Evolutionary conservation across 148 eudicot species (phyloP).

Genomic region (Rhododendron simsii): DNA sequence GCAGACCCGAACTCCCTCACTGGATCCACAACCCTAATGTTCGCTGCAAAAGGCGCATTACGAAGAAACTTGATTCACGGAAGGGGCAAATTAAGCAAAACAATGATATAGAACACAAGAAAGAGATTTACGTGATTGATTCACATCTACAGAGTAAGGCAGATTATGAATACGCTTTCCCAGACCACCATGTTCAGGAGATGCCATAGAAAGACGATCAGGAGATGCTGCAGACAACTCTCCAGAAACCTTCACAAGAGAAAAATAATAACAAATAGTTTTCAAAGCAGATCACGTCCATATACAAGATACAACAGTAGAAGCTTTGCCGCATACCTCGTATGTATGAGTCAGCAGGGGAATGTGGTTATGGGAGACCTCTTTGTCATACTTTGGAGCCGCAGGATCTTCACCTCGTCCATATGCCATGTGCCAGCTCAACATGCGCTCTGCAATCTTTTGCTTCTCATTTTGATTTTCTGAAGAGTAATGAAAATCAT

Average conservation of each 20-base stretch:
- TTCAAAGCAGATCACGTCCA: not conserved
- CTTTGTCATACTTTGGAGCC: slow-evolving; percentile 58
- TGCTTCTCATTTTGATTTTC: slow-evolving; percentile 53
- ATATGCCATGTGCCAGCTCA: slow-evolving; percentile 66
- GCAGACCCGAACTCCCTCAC: slow-evolving; percentile 49
- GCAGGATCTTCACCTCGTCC: slow-evolving; percentile 43
- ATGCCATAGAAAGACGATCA: slow-evolving; percentile 56
- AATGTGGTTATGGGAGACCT: slow-evolving; percentile 44
- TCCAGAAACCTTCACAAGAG: slow-evolving; percentile 50
- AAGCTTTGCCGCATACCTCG: slow-evolving; percentile 32
- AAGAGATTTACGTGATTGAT: slow-evolving; percentile 25
- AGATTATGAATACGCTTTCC: slow-evolving; percentile 32
- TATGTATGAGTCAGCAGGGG: slow-evolving; percentile 53
- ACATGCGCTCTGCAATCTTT: slow-evolving; percentile 52
- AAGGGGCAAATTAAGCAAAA: not conserved
- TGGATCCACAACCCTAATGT: slow-evolving; percentile 44
- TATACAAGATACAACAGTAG: not conserved
- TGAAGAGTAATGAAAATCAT: slow-evolving; percentile 33
- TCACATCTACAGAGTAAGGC: slow-evolving; percentile 24
- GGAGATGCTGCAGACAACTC: slow-evolving; percentile 75
- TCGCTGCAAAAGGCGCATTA: slow-evolving; percentile 38
- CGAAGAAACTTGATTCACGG: not conserved
- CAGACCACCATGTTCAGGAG: slow-evolving; percentile 44
- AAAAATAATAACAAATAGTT: not conserved
- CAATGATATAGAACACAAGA: not conserved